These are phyloP conservation scores for Pseudogymnoascus destructans DNA, from an alignment of 2,329 filamentous ascomycete genomes.

Conservation along the genomic window DNA sequence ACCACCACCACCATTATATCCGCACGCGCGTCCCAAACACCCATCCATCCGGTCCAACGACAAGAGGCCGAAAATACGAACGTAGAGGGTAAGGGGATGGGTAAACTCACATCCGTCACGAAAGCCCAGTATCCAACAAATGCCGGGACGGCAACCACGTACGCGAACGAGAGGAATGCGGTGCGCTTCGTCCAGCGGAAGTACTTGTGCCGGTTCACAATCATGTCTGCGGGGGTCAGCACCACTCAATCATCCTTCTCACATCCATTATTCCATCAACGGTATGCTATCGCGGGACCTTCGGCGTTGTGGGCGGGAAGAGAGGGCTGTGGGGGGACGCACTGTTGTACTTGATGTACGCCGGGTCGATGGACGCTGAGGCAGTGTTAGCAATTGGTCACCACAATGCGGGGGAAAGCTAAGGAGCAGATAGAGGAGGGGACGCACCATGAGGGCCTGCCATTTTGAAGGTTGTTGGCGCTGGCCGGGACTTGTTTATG, in stretches of 20 bases:
- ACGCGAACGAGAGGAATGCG: slow-evolving; percentile 66
- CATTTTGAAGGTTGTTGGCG: slow-evolving; percentile 28
- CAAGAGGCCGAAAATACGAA: not conserved
- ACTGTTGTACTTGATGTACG: slow-evolving; percentile 41
- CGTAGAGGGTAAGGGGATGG: not conserved
- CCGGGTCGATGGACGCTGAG: slow-evolving; percentile 34
- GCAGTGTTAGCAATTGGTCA: slow-evolving; percentile 8
- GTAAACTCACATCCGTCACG: slow-evolving; percentile 65
- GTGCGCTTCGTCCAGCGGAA: slow-evolving; percentile 88
- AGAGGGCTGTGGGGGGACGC: slow-evolving; percentile 20
- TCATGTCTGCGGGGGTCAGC: slow-evolving; percentile 50
- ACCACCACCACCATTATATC: not conserved
- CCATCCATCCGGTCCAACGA: not conserved
- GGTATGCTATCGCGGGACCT: not conserved
- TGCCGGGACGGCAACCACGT: slow-evolving; percentile 58
- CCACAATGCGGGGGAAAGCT: not conserved
- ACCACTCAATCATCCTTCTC: slow-evolving; percentile 10
- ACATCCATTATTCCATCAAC: slow-evolving; percentile 7
- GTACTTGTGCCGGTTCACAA: slow-evolving; percentile 75
- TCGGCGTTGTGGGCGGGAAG: not conserved
- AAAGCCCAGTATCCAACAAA: slow-evolving; percentile 61
- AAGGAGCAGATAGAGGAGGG: not conserved
- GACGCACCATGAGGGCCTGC: slow-evolving; percentile 36
- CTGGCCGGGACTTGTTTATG: slow-evolving; percentile 9
- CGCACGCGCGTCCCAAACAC: not conserved